Evolutionary conservation across 163 green algal species (phyloP), one percentile per base, ranked within the genome.

Genomic region (Prototheca wickerhamii): DNA sequence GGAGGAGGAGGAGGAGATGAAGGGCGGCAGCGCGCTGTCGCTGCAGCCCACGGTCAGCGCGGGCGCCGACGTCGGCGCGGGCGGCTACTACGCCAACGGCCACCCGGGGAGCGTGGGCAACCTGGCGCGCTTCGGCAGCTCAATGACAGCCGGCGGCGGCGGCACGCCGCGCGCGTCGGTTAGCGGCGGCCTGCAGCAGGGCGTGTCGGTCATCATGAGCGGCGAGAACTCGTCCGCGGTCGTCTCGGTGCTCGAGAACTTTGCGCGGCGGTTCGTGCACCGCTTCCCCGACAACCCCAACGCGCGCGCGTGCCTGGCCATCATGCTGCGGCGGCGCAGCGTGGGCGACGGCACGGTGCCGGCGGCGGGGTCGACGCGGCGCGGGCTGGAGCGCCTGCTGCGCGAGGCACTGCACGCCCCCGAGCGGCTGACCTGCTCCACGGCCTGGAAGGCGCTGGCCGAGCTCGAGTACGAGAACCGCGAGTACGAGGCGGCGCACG

Each of bases 391-490:
- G 62, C 37, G 21, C 29, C 54, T 78, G n/a, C 52, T 79, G 57
- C 12, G 32, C 2, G 5, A 17, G 10, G 72, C 63, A 18, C 70
- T 75, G 62, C 51, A 49, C 32, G 72, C 71, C 60, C 66, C 71
- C 29, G 30, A 17, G 23, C 37, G 66, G 15, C 67, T 63, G 10
- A 73, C 82, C 72, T 77, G 69, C 43, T 77, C 74, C 4, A 70
- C 77, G 5, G 80, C 76, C 28, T 86, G 72, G 68, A 83, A 84
- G 55, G 80, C 74, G 23, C 59, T 86, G 58, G 70, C 80, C 25
- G 80, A 86, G 69, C 74, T 86, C 61, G 69, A 83, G 59, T 86
- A 86, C 68, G 73, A 86, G 60, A 82, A 80, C 67, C 60, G 78
- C 54, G 61, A 78, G 35, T 86, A 79, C 58, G 37, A 66, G 42